Base-by-base conservation (phyloP, 805 yeast species). In the Candida morakotiae region DNA sequence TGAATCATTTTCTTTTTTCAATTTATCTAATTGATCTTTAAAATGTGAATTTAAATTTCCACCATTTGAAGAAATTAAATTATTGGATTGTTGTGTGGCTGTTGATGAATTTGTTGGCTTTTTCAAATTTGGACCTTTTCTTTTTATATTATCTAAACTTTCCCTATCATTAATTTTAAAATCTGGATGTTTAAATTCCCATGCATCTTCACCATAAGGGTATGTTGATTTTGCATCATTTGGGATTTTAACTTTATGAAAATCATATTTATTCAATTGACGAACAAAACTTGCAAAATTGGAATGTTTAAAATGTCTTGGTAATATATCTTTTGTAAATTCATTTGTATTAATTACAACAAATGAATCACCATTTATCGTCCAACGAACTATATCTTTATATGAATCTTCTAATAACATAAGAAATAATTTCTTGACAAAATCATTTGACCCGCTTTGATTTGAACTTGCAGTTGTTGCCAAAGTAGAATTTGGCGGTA, bases 211-310 rank as follows among this genome's bases (percentile, higher is more conserved):
- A 27, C 88, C 85, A 51, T 80, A 79, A 41, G 78, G 77, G 42
- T 69, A 62, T 34, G 44, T 52, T 42, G 52, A 55, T 49, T 73
- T 74, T 43, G 77, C 84, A 47, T 80, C 88, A 40, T 70, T 75
- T 28, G 84, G 67, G 31, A 78, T 70, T 55, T 91, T 86, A 31
- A 93, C 95, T 64, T 93, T 93, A 69, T 93, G 98, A 68, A 93
- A 93, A 61, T 91, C 98, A 56, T 93, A 93, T 62, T 93, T 93
- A 71, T 93, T 93, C 51, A 93, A 70, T 58, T 93, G 98, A 31
- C 98, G 78, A 11, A 93, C 98, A 71, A 93, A 93, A 22, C 93
- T 81, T 15, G 98, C 94, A 63, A 93, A 89, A 57, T 93, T 91
- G 43, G 86, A 83, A 62, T 93, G 98, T 59, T 93, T 93, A 71